A percentile compares a stretch with the other conserved stretches of the same genome.
phyloP scores from a whole-genome alignment of 495 filamentous ascomycete genomes.

The Penicillium goetzii region DNA sequence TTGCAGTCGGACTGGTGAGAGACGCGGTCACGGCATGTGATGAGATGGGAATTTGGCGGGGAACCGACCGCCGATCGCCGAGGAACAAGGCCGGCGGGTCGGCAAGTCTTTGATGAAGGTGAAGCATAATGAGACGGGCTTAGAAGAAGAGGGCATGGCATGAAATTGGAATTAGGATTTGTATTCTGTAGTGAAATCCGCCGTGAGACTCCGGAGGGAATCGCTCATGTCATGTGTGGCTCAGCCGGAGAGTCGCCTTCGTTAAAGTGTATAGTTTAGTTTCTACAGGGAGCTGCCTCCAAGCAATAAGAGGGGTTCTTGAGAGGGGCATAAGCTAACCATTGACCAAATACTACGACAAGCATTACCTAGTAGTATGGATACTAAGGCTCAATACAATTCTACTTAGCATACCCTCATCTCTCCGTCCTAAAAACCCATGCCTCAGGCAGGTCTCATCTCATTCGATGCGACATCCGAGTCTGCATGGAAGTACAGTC shows the following conservation, averaged over 20 bases:
- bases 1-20: not conserved
- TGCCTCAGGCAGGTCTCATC: not conserved
- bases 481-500: not conserved
- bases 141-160: not conserved
- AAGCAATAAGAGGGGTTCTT: not conserved
- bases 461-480: not conserved
- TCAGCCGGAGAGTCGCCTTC: not conserved
- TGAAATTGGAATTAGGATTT: not conserved
- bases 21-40: slow-evolving; percentile 29
- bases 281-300: not conserved
- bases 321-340: not conserved
- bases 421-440: not conserved
- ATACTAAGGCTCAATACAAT: too few relatives aligned
- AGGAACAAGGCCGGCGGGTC: slow-evolving; percentile 11
- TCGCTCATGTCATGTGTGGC: not conserved
- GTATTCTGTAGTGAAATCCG: not conserved
- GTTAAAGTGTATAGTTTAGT: not conserved
- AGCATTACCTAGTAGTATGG: too few relatives aligned
- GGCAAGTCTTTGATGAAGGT: slow-evolving; percentile 6
- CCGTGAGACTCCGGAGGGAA: not conserved
- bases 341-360: too few relatives aligned
- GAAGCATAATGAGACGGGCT: not conserved
- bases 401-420: not conserved
- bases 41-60: slow-evolving; percentile 28
- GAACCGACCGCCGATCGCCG: slow-evolving; percentile 36